Evolutionary conservation across 495 filamentous ascomycete genomes (phyloP).

Genomic region (Cladorrhinum samala): DNA sequence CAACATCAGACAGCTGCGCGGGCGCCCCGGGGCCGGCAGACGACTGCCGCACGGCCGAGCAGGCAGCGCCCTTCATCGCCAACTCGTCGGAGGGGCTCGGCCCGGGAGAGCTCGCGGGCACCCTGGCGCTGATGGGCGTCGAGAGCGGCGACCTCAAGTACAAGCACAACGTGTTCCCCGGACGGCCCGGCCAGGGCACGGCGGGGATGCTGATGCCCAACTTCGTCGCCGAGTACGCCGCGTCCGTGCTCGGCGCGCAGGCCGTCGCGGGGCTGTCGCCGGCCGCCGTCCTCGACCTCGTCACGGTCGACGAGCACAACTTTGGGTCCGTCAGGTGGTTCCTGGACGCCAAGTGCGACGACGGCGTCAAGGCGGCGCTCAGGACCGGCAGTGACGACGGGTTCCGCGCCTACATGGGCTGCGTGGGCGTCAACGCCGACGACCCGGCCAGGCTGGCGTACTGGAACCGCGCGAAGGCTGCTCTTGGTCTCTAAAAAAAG

Average conservation of each 20-base stretch:
- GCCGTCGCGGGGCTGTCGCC: slow-evolving; percentile 31
- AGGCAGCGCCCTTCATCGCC: slow-evolving; percentile 50
- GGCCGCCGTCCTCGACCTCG: slow-evolving; percentile 50
- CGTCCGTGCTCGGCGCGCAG: slow-evolving; percentile 42
- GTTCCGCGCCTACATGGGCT: slow-evolving; percentile 58
- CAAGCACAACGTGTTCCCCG: slow-evolving; percentile 56
- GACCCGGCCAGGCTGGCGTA: slow-evolving; percentile 46
- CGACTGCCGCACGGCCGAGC: slow-evolving; percentile 63
- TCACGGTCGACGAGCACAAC: slow-evolving; percentile 55
- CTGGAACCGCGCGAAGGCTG: slow-evolving; percentile 48
- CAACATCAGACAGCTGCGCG: slow-evolving; percentile 32
- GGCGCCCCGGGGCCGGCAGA: slow-evolving; percentile 24
- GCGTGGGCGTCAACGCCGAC: slow-evolving; percentile 50
- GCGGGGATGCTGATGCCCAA: slow-evolving; percentile 66
- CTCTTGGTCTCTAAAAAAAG: slow-evolving; percentile 34
- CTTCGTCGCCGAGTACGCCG: slow-evolving; percentile 59
- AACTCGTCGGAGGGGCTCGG: slow-evolving; percentile 24
- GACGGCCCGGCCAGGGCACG: slow-evolving; percentile 66
- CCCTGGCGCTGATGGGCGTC: slow-evolving; percentile 58
- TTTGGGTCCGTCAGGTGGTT: slow-evolving; percentile 77
- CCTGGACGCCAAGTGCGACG: slow-evolving; percentile 55
- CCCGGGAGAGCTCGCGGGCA: slow-evolving; percentile 54
- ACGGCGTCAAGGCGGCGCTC: slow-evolving; percentile 41
- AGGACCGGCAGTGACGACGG: slow-evolving; percentile 47
- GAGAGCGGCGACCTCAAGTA: slow-evolving; percentile 64